These are phyloP conservation scores for Aplosporella prunicola DNA, from an alignment of 2,329 filamentous ascomycete species.

Conservation along the genomic window DNA sequence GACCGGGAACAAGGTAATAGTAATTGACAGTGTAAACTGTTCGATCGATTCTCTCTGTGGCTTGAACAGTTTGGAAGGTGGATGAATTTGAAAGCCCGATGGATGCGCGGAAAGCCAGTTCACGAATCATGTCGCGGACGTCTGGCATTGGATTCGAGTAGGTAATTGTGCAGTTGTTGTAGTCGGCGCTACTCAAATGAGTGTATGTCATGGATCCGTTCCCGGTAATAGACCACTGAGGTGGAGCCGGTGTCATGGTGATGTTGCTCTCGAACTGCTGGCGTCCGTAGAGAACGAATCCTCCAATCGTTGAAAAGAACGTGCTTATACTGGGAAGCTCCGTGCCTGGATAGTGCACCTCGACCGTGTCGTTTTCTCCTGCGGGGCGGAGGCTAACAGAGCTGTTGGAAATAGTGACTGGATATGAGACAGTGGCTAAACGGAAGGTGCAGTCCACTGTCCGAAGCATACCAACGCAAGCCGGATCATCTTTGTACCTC, in stretches of 20 bases:
- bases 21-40: conserved; percentile 10
- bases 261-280: too few relatives aligned
- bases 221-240: too few relatives aligned
- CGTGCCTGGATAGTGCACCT: not conserved
- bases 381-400: conserved; percentile 3
- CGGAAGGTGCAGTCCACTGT: conserved; percentile 12
- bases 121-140: not conserved
- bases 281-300: not conserved
- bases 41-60: conserved; percentile 2
- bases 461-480: conserved; percentile 13
- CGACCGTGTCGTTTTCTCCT: not conserved
- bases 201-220: too few relatives aligned
- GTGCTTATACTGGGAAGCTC: too few relatives aligned
- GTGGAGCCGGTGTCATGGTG: not conserved
- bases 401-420: conserved; percentile 12
- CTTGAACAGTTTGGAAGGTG: not conserved
- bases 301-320: not conserved
- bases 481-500: conserved; percentile 11
- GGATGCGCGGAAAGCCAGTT: not conserved
- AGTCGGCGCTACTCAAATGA: not conserved
- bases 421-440: conserved; percentile 11
- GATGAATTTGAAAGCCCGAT: not conserved
- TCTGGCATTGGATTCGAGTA: not conserved
- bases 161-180: not conserved
- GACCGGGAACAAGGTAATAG: conserved; percentile 12